Percentiles rank a stretch among this genome's conserved stretches.
Conservation (phyloP, 495 filamentous ascomycete genomes). For the Cudoniella acicularis region DNA sequence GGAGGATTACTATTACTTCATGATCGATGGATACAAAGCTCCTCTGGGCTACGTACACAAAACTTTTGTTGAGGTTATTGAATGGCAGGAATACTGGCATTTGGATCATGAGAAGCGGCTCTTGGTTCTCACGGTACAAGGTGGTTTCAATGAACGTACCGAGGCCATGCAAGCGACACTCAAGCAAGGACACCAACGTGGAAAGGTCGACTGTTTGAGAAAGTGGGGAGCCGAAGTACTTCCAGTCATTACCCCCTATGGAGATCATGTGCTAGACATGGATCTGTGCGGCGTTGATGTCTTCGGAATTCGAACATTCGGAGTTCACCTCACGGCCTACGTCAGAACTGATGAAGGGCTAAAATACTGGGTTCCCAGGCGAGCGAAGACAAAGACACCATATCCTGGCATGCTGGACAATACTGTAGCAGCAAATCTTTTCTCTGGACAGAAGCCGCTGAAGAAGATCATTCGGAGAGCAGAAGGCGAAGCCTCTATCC, state of each 20-base stretch:
- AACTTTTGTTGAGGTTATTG: slow-evolving; percentile 8
- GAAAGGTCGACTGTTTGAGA: slow-evolving; percentile 8
- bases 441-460: neutral
- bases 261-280: slow-evolving; percentile 8
- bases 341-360: neutral
- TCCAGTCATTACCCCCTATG: slow-evolving; percentile 5
- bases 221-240: slow-evolving; percentile 6
- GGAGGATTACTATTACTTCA: slow-evolving; percentile 22
- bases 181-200: slow-evolving; percentile 4
- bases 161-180: slow-evolving; percentile 7
- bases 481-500: neutral
- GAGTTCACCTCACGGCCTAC: slow-evolving; percentile 6
- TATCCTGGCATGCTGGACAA: slow-evolving; percentile 10
- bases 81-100: slow-evolving; percentile 4
- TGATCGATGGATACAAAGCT: slow-evolving; percentile 15
- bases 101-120: slow-evolving; percentile 6
- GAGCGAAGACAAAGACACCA: slow-evolving; percentile 5
- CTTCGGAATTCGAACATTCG: slow-evolving; percentile 1
- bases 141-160: slow-evolving; percentile 8
- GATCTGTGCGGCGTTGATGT: neutral
- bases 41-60: slow-evolving; percentile 19
- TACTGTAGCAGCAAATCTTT: slow-evolving; percentile 1
- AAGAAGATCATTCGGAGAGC: neutral
- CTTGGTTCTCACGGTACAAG: neutral
- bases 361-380: slow-evolving; percentile 7